phyloP scores from a whole-genome alignment of 495 filamentous ascomycete genomes.

The Aspergillus nidulans region DNA sequence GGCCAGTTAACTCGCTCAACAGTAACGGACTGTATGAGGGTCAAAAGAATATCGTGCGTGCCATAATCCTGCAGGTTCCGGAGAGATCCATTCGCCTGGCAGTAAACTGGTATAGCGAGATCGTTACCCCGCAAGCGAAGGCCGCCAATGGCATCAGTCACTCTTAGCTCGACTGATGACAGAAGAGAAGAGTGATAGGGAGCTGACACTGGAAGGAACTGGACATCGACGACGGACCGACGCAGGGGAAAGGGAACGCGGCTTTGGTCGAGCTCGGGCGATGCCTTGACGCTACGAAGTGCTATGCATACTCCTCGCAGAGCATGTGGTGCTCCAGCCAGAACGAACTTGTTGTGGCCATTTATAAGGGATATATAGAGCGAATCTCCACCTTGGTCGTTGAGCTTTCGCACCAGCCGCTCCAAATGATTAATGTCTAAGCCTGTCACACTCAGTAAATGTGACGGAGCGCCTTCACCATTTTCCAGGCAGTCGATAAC shows the following conservation, averaged over 20 bases:
- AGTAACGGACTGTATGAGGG: not conserved
- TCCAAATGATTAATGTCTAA: not conserved
- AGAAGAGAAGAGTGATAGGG: conserved; percentile 92
- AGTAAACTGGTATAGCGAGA: not conserved
- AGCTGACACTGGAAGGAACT: conserved; percentile 93
- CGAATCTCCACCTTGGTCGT: not conserved
- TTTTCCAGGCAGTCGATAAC: conserved; percentile 10
- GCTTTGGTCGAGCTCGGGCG: conserved; percentile 62
- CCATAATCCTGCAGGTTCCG: not conserved
- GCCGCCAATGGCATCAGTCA: not conserved
- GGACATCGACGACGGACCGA: conserved; percentile 90
- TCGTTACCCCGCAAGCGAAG: not conserved
- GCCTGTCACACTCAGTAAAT: not conserved
- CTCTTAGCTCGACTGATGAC: conserved; percentile 48
- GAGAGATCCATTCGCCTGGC: not conserved
- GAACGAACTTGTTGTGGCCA: not conserved
- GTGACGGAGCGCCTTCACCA: too few species aligned
- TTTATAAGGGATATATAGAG: not conserved
- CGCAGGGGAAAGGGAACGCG: conserved; percentile 89
- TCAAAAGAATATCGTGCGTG: not conserved
- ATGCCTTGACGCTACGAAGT: not conserved
- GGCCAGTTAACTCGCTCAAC: conserved; percentile 4
- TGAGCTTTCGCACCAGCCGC: not conserved
- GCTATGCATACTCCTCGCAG: not conserved
- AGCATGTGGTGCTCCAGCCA: not conserved